Conservation (phyloP, 495 filamentous ascomycete genomes). For the Durotheca rogersii region DNA sequence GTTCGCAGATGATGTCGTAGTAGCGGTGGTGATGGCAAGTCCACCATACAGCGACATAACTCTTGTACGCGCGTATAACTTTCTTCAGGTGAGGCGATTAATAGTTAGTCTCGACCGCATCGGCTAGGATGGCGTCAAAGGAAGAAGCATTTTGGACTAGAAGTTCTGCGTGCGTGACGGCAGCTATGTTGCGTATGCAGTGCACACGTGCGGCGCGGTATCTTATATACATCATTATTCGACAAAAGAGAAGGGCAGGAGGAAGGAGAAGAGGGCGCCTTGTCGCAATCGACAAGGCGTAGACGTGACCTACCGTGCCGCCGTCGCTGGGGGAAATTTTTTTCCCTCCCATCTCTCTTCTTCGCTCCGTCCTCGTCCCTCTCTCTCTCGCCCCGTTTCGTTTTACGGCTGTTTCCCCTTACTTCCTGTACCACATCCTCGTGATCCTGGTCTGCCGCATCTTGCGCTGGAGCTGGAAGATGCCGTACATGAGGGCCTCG, state of each 20-base stretch:
- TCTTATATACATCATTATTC: constrained; percentile 25
- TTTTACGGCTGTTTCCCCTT: constrained; percentile 24
- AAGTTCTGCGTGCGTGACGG: background rate
- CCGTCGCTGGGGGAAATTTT: background rate
- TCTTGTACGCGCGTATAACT: too few relatives aligned
- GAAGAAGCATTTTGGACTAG: background rate
- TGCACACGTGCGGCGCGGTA: constrained; percentile 22
- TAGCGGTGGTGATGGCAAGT: too few relatives aligned
- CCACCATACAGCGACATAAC: too few relatives aligned
- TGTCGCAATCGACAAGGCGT: constrained; percentile 5
- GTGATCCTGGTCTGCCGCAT: constrained; percentile 76
- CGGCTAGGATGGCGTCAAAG: background rate
- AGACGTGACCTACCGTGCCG: background rate
- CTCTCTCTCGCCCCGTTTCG: background rate
- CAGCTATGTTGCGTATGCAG: constrained; percentile 6
- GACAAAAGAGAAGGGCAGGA: constrained; percentile 13
- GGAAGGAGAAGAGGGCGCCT: too few relatives aligned
- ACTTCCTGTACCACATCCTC: constrained; percentile 65
- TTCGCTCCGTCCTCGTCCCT: background rate
- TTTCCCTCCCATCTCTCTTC: background rate
- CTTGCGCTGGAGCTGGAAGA: constrained; percentile 86
- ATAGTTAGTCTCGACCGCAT: too few relatives aligned
- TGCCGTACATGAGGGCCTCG: constrained; percentile 86
- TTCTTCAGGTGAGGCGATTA: too few relatives aligned
- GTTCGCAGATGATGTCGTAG: too few relatives aligned